These are phyloP conservation scores for Termitomyces sp. DNA, from an alignment of 768 basidiomycete species.

Conservation along the genomic window DNA sequence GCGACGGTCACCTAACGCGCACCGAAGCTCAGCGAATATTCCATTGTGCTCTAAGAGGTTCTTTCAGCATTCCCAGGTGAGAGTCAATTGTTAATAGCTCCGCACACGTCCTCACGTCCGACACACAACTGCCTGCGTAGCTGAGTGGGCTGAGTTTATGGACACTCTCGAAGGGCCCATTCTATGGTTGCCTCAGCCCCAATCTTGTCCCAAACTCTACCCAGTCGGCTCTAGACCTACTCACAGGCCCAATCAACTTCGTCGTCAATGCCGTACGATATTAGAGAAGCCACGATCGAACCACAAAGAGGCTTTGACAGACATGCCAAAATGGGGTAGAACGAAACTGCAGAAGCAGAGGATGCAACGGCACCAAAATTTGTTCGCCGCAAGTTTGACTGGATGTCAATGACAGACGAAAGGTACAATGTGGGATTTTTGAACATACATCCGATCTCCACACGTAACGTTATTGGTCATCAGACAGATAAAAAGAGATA, in stretches of 20 bases:
- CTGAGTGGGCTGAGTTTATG: constrained; percentile 3
- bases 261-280: constrained; percentile 1
- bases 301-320: neutral
- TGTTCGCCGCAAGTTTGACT: neutral
- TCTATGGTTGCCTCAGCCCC: neutral
- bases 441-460: neutral
- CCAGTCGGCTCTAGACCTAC: constrained; percentile 1
- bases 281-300: neutral
- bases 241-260: neutral
- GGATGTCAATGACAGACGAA: neutral
- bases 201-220: constrained; percentile 2
- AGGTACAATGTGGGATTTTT: neutral
- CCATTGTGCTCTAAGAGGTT: neutral
- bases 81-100: constrained; percentile 2
- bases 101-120: constrained; percentile 12
- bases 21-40: neutral
- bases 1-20: neutral
- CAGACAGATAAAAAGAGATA: constrained; percentile 1
- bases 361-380: neutral
- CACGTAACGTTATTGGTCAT: constrained; percentile 6
- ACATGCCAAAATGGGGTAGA: neutral
- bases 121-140: constrained; percentile 7
- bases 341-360: neutral
- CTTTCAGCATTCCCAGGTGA: neutral
- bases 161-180: constrained; percentile 1